These are phyloP conservation scores for Ogataea ganodermae DNA, from an alignment of 805 yeast species.

Conservation along the genomic window DNA sequence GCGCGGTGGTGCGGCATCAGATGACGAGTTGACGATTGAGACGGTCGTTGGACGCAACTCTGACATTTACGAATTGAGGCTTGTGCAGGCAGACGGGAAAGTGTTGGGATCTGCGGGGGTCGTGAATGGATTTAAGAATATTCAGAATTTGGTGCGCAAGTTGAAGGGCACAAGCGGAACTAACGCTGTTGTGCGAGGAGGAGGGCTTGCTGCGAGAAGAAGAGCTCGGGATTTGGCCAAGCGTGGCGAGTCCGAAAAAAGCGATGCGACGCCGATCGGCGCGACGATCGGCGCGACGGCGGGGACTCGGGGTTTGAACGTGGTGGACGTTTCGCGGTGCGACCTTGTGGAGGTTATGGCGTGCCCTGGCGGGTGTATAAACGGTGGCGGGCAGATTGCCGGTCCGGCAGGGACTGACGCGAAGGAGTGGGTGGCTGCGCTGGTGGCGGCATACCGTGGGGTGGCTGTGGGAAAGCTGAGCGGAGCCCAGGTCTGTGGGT, in stretches of 20 bases:
- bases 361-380: conserved; percentile 96
- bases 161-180: conserved; percentile 45
- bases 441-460: conserved; percentile 37
- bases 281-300: conserved; percentile 5
- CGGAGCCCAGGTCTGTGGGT: conserved; percentile 23
- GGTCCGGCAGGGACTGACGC: conserved; percentile 39
- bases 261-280: conserved; percentile 7
- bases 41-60: conserved; percentile 67
- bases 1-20: conserved; percentile 20
- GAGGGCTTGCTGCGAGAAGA: conserved; percentile 45
- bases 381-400: conserved; percentile 91
- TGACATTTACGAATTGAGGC: conserved; percentile 70
- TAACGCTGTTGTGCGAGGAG: conserved; percentile 5
- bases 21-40: conserved; percentile 32
- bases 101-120: conserved; percentile 60
- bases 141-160: conserved; percentile 88
- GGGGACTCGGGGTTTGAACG: conserved; percentile 14
- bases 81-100: conserved; percentile 40
- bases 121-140: conserved; percentile 90
- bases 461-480: conserved; percentile 28
- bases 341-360: conserved; percentile 96
- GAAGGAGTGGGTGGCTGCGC: conserved; percentile 48
- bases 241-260: conserved; percentile 5
- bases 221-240: conserved; percentile 39
- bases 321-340: conserved; percentile 63